phyloP scores from a whole-genome alignment of 768 basidiomycete genomes.

The Tulasnella sp. region DNA sequence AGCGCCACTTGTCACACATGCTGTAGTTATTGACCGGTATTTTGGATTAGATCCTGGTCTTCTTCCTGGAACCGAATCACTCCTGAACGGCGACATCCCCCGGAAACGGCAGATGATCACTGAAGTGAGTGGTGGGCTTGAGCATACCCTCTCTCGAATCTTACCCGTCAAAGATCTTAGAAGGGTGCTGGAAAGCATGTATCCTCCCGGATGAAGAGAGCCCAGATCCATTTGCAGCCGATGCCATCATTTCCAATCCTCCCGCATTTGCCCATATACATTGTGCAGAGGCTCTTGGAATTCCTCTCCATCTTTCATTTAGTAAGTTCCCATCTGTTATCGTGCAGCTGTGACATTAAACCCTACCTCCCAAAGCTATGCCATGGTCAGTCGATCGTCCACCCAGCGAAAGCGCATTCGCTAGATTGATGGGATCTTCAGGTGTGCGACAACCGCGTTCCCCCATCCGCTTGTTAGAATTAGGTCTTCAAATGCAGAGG shows the following conservation, averaged over 20 bases:
- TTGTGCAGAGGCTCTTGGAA: constrained; percentile 55
- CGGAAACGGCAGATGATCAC: constrained; percentile 52
- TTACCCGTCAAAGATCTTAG: constrained; percentile 41
- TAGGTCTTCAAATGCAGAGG: constrained; percentile 45
- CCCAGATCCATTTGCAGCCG: constrained; percentile 45
- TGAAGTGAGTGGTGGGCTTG: constrained; percentile 29
- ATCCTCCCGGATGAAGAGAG: constrained; percentile 41
- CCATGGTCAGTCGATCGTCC: constrained; percentile 39
- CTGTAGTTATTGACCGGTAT: background rate
- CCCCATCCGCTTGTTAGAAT: constrained; percentile 61
- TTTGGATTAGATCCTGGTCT: constrained; percentile 48
- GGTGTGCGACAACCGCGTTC: constrained; percentile 48
- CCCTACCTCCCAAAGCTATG: constrained; percentile 44
- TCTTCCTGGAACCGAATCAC: constrained; percentile 49
- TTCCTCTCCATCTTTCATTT: constrained; percentile 50
- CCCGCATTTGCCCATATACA: constrained; percentile 60
- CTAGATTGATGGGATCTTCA: constrained; percentile 39
- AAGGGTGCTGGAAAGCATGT: constrained; percentile 52
- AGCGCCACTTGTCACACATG: background rate
- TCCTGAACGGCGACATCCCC: constrained; percentile 54
- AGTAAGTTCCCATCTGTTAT: constrained; percentile 35
- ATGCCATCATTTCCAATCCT: constrained; percentile 64
- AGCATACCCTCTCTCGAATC: background rate
- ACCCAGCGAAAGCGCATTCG: too few species aligned
- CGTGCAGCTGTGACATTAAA: background rate